These are phyloP conservation scores for Mycosphaerella sp. DNA, from an alignment of 2,329 filamentous ascomycete genomes.

Conservation along the genomic window DNA sequence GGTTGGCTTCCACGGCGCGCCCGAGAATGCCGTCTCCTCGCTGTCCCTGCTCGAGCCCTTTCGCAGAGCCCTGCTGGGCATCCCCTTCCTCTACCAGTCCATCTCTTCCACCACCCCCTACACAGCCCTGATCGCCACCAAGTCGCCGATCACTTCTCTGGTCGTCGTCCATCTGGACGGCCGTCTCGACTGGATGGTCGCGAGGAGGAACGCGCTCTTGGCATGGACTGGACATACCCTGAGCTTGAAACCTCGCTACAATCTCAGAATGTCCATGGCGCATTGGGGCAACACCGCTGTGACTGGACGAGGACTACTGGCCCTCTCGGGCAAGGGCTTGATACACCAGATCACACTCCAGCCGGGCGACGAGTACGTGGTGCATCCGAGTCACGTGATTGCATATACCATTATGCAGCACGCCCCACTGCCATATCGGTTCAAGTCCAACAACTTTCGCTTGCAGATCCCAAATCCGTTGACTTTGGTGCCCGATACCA, in stretches of 20 bases:
- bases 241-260: constrained; percentile 66
- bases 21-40: constrained; percentile 87
- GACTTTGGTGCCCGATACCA: constrained; percentile 59
- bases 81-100: constrained; percentile 91
- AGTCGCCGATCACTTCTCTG: constrained; percentile 79
- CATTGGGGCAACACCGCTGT: constrained; percentile 90
- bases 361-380: constrained; percentile 81
- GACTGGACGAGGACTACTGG: constrained; percentile 80
- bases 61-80: constrained; percentile 69
- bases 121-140: constrained; percentile 81
- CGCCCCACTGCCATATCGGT: constrained; percentile 75
- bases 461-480: constrained; percentile 70
- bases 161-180: constrained; percentile 85
- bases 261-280: constrained; percentile 65
- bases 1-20: constrained; percentile 80
- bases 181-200: constrained; percentile 89
- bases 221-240: constrained; percentile 95
- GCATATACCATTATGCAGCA: constrained; percentile 75
- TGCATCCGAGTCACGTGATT: constrained; percentile 82
- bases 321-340: constrained; percentile 78
- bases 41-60: constrained; percentile 82
- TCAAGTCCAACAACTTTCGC: constrained; percentile 67
- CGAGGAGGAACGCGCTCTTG: constrained; percentile 80
- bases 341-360: constrained; percentile 78
- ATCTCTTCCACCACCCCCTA: constrained; percentile 82